These are phyloP conservation scores for Gonium pectorale DNA, from an alignment of 139 green algal species.

Conservation along the genomic window DNA sequence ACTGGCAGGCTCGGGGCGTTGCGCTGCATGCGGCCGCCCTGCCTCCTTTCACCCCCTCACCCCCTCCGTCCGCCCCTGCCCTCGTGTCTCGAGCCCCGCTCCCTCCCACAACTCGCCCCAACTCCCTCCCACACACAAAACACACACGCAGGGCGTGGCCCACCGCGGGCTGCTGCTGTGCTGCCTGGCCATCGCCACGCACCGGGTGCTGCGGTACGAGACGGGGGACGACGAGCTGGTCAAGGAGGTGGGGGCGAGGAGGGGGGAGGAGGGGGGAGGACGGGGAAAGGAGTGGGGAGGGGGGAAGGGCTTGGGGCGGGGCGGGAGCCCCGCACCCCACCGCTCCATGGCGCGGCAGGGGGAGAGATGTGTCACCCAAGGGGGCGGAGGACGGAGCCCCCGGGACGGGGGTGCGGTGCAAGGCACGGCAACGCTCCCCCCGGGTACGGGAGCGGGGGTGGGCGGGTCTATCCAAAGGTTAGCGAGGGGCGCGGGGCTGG, in stretches of 20 bases:
- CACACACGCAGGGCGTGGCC: conserved; percentile 31
- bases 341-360: too few relatives aligned
- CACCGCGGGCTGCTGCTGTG: conserved; percentile 53
- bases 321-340: background rate
- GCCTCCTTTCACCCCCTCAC: background rate
- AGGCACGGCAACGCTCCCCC: too few relatives aligned
- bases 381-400: too few relatives aligned
- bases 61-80: background rate
- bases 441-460: too few relatives aligned
- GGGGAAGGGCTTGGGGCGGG: background rate
- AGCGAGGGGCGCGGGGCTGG: too few relatives aligned
- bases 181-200: conserved; percentile 54
- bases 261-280: too few relatives aligned
- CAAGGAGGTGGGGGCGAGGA: background rate
- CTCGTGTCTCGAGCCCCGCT: background rate
- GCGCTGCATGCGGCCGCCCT: background rate
- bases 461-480: too few relatives aligned
- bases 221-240: conserved; percentile 48
- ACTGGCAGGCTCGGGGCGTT: background rate
- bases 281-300: background rate
- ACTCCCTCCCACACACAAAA: background rate
- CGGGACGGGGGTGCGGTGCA: too few relatives aligned
- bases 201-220: conserved; percentile 56
- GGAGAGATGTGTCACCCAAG: too few relatives aligned
- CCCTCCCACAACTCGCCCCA: background rate